phyloP scores from a whole-genome alignment of 164 flowering plant genomes.

The Paratinospora sagittata region DNA sequence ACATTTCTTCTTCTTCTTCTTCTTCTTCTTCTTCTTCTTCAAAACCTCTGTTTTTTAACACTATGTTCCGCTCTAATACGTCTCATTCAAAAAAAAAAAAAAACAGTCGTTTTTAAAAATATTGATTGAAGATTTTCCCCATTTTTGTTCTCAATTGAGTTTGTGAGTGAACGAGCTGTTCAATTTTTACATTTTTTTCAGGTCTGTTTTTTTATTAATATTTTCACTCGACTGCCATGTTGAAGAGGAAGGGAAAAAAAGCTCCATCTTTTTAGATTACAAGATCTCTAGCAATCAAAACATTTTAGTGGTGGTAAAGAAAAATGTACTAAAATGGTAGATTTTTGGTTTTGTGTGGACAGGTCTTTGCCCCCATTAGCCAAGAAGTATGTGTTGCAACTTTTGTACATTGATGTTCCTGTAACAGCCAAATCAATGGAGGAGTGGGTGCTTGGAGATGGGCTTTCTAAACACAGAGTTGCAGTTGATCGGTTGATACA shows the following conservation, averaged over 20 bases:
- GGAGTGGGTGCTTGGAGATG: constrained; percentile 89
- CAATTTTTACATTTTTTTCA: background rate
- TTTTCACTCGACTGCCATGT: no score
- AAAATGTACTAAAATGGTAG: background rate
- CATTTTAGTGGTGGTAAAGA: background rate
- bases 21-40: no score
- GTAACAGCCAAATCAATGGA: constrained; percentile 60
- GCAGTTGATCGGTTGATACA: constrained; percentile 83
- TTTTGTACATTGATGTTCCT: constrained; percentile 65
- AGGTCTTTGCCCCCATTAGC: constrained; percentile 94
- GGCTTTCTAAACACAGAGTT: constrained; percentile 73
- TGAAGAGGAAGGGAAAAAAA: no score
- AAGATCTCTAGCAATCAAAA: background rate
- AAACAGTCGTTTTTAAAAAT: no score
- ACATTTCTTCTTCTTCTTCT: no score
- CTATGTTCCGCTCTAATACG: background rate
- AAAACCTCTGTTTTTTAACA: background rate
- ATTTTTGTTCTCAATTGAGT: background rate
- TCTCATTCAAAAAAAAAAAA: no score
- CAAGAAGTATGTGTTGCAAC: constrained; percentile 78
- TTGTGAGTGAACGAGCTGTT: background rate
- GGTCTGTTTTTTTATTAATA: background rate
- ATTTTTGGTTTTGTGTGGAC: constrained; percentile 13
- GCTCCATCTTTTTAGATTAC: background rate
- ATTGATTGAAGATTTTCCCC: background rate